Evolutionary conservation across 2,329 filamentous ascomycete genomes (phyloP), one percentile per base, ranked within the genome.

Genomic region (Pestalotiopsis sp.): DNA sequence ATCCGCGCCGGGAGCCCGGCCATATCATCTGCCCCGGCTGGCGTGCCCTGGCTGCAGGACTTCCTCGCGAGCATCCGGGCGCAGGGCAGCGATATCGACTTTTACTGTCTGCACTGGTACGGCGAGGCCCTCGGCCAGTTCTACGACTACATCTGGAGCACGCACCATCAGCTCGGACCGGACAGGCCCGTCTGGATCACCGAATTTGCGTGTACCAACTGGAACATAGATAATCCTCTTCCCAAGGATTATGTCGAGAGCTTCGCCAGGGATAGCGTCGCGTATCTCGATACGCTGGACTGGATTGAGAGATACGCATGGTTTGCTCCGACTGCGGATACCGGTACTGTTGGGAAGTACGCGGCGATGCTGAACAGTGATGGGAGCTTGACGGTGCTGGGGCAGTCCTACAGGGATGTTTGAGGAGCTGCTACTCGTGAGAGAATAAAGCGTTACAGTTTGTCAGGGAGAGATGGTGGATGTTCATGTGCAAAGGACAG

Each of bases 31-130:
- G 59, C 59, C 17, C 59, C 59, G 27, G 27, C 38, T 0, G 59
- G 59, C n/a, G 59, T 62, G 4, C 27, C 14, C 27, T 62, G 59
- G 59, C 59, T 62, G 5, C 25, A 39, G 27, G 25, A n/a, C 25
- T 62, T 62, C 59, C 14, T 62, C 14, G 25, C 59, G 13, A 39
- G 11, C 11, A 62, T 62, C 27, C 59, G 27, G 59, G 59, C 59
- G 25, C 27, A 39, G 59, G 59, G 59, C 14, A 62, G 59, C 31
- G 59, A 62, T 36, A 20, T 62, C n/a, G 59, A 62, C 59, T 62
- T 62, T 39, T 62, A 62, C 59, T 62, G 59, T 39, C 31, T 62
- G 2, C 59, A 62, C 59, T 62, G 59, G 59, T 62, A 62, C n/a
- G 59, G 59, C 25, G 59, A 62, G 59, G 23, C 25, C 13, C 59